phyloP scores from a whole-genome alignment of 202 grass and related monocot species.

The Schoenoplectus tabernaemontani region DNA sequence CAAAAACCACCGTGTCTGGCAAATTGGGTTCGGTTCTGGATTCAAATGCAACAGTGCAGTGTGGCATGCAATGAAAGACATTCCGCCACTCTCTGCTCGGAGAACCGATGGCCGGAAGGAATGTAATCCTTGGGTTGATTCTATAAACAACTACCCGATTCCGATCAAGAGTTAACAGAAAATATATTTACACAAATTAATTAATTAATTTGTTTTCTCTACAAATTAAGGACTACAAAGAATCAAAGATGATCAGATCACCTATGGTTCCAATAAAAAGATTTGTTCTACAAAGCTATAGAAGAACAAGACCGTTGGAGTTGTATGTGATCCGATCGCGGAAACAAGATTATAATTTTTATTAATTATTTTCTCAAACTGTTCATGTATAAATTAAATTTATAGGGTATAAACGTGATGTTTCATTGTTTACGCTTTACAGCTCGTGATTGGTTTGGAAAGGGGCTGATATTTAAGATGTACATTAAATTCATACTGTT shows the following conservation, averaged over 20 bases:
- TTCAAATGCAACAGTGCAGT: slow-evolving; percentile 99
- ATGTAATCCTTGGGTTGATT: slow-evolving; percentile 84
- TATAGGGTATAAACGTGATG: slow-evolving; percentile 9
- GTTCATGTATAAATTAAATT: background rate
- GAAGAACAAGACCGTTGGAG: background rate
- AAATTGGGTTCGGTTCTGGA: slow-evolving; percentile 86
- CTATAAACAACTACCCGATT: slow-evolving; percentile 63
- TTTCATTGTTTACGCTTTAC: slow-evolving; percentile 15
- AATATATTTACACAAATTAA: background rate
- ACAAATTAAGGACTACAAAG: background rate
- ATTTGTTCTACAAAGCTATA: background rate
- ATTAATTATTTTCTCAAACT: background rate
- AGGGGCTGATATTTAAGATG: slow-evolving; percentile 20
- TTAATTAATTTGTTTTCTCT: slow-evolving; percentile 19
- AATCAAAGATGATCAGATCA: slow-evolving; percentile 5
- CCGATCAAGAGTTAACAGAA: slow-evolving; percentile 38
- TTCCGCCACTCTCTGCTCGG: slow-evolving; percentile 33
- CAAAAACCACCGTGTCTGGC: slow-evolving; percentile 76
- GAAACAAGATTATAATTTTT: background rate
- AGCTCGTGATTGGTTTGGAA: slow-evolving; percentile 2
- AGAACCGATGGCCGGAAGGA: slow-evolving; percentile 9
- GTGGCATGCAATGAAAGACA: slow-evolving; percentile 69
- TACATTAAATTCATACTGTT: slow-evolving; percentile 21
- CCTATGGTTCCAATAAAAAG: slow-evolving; percentile 5
- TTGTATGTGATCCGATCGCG: slow-evolving; percentile 9